Evolutionary conservation across 257 asterid species (phyloP), one percentile per base, ranked within the genome.

Genomic region (Avicennia marina): DNA sequence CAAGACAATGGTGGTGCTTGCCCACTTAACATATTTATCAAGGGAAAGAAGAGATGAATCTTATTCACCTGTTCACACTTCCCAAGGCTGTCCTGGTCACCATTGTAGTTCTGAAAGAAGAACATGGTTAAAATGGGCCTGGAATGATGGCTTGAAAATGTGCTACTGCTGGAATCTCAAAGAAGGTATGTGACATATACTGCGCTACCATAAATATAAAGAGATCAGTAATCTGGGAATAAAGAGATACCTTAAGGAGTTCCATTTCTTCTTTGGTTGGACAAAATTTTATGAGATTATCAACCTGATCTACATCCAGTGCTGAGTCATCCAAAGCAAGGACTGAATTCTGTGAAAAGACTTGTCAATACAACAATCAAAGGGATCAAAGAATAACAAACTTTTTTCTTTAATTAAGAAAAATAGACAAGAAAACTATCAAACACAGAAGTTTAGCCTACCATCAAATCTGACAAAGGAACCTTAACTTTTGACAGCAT

Each of bases 401-500:
- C 10, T 4, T 36, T 36, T 36, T 11, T 36, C 10, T 36, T 36
- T 0, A 29, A 29, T 4, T 4, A 29, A 29, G 33, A 29, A 2
- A 7, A 2, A 2, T 2, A 36, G 0, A 11, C 13, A 7, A 36
- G 41, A 36, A 36, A 36, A 36, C 10, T 11, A 36, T 5, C 12
- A 36, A 11, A 6, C 9, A 22, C 18, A 54, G 50, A 55, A 58
- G 64, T 59, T 56, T 38, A 44, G 45, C 71, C 51, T 72, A 87
- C 95, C 95, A 75, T 74, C 75, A 87, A 68, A 59, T 83, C 91
- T 9, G 93, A 60, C 75, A 89, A 57, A 15, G 95, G 97, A 65
- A 89, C 81, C 81, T 89, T 89, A 46, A 89, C 86, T 79, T 89
- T 89, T 34, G 94, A 64, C 54, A 89, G 84, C 97, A 89, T 89